Base-by-base conservation (phyloP, 495 filamentous ascomycete species). In the Trichoderma asperelloides region DNA sequence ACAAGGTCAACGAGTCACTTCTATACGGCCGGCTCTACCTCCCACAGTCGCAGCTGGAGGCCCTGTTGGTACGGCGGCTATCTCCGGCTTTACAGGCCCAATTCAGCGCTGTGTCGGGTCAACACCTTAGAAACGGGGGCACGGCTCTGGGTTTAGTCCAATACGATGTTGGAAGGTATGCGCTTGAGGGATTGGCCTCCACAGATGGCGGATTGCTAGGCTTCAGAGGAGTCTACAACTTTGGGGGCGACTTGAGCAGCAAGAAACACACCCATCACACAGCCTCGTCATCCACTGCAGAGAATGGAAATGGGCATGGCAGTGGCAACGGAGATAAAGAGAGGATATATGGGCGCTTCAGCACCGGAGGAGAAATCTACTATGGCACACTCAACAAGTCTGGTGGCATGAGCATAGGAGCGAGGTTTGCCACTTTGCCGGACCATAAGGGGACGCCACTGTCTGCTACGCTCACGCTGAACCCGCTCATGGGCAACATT, bases 381-480 rank as follows among this genome's bases (percentile, higher is more conserved):
- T 98, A 98, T 73, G 93, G 93, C 8, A 87, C 91, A 0, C 79
- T 96, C 21, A 97, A 97, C 70, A 96, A 96, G 62, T 88, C 91
- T 18, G 89, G 94, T 28, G 95, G 95, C 67, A 86, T 86, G 73
- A 84, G 84, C 45, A 68, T 85, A n/a, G 95, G 94, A 2, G 79
- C 93, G 23, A 86, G 95, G 51, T 98, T 98, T 72, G 89, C 89
- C 28, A 98, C 96, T 6, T 79, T 98, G 33, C 93, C 96, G n/a
- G 83, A 87, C 8, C 89, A 97, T 68, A 89, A 87, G 0, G 88
- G 91, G 51, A 82, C 94, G 64, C 95, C 95, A 0, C 89, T 97
- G 69, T 97, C 95, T 8, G 91, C 96, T 68, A 98, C 95, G 6
- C 78, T 95, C 69, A 96, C 91, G 16, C 74, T 97, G 40, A 97